A percentile compares a stretch with the other conserved stretches of the same genome.
These are phyloP conservation scores for Fusarium redolens DNA, from an alignment of 2,329 filamentous ascomycete species.

Conservation along the genomic window DNA sequence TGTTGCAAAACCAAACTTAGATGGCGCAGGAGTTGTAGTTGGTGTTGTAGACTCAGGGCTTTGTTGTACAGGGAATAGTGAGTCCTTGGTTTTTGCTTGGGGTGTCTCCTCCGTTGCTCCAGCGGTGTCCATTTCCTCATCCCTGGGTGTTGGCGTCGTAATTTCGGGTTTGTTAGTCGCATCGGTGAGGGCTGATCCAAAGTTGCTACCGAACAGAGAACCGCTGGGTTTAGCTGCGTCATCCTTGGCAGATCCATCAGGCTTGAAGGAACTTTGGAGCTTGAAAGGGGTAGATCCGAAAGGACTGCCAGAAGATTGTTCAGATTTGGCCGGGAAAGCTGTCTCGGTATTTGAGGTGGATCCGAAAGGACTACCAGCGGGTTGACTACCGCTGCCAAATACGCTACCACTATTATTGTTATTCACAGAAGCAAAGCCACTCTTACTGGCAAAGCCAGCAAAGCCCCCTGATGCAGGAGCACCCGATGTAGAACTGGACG, in stretches of 20 bases:
- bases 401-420: slow-evolving; percentile 50
- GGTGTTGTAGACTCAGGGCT: slow-evolving; percentile 59
- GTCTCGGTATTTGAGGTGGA: slow-evolving; percentile 41
- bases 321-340: slow-evolving; percentile 44
- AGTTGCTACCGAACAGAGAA: slow-evolving; percentile 70
- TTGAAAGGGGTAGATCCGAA: slow-evolving; percentile 72
- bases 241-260: slow-evolving; percentile 70
- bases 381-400: slow-evolving; percentile 54
- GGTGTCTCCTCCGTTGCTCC: slow-evolving; percentile 51
- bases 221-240: slow-evolving; percentile 63
- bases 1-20: slow-evolving; percentile 57
- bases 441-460: slow-evolving; percentile 64
- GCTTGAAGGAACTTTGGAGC: slow-evolving; percentile 74
- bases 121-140: slow-evolving; percentile 64
- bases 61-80: slow-evolving; percentile 41
- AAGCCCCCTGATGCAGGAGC: slow-evolving; percentile 59
- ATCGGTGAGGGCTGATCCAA: slow-evolving; percentile 68
- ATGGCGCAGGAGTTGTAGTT: slow-evolving; percentile 62
- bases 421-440: slow-evolving; percentile 65
- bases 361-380: slow-evolving; percentile 47
- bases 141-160: slow-evolving; percentile 54
- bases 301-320: slow-evolving; percentile 46
- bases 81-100: slow-evolving; percentile 52
- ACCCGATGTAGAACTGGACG: slow-evolving; percentile 43
- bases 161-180: slow-evolving; percentile 53